Base-by-base conservation (phyloP, 805 yeast species). In the Schwanniomyces occidentalis region DNA sequence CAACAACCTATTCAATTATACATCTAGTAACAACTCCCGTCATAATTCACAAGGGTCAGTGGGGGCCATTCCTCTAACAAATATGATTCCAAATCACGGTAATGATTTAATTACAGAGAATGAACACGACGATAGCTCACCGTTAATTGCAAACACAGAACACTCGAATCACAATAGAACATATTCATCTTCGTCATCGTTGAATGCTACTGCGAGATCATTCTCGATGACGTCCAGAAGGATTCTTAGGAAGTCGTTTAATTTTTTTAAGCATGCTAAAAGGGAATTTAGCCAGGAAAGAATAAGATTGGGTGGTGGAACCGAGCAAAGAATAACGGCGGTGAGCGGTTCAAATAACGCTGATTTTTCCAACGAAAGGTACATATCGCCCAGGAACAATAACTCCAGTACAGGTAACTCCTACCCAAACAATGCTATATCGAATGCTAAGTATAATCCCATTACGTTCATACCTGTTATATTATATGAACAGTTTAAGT, bases 401-500 rank as follows among this genome's bases (percentile, higher is more conserved):
- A 42, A 29, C 49, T 48, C 44, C 50, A 56, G 62, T 45, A 51
- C 37, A 32, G 59, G 35, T 32, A 46, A 34, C 37, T 42, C 20
- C 8, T 72, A 56, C 41, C 64, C 93, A 2, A 63, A 87, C 8
- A 93, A 93, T 57, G 86, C 93, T 5, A 76, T 93, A 9, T 85
- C 95, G 30, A 93, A 93, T 61, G 98, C 99, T 15, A 91, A 90
- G 61, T 93, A 93, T 63, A 86, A 86, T 49, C 86, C 93, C 2
- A 56, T 88, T 23, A 80, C 95, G 1, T 93, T 93, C 52, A 63
- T 93, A 7, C 99, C 99, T 3, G 72, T 87, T 27, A 80, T 93
- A 35, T 72, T 93, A 19, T 95, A 85, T 59, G 96, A 91, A 57
- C 99, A 93, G 69, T 93, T 93, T 78, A 89, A 90, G 65, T 91